These are phyloP conservation scores for Volvox reticuliferus DNA, from an alignment of 139 green algal species.

Conservation along the genomic window DNA sequence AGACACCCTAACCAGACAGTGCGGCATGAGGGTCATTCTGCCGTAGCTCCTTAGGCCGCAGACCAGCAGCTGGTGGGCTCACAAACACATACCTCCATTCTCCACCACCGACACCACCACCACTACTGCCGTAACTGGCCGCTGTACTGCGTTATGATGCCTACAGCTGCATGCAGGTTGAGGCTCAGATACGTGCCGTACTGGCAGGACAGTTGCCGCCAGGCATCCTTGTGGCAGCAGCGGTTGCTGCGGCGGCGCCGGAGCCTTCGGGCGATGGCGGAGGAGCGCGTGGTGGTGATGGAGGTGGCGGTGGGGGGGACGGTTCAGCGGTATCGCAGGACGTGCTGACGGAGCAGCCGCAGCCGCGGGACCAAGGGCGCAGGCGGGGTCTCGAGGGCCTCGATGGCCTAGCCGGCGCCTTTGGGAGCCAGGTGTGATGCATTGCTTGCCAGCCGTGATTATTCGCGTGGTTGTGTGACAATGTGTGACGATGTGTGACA, in stretches of 20 bases:
- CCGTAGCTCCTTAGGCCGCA: too few relatives aligned
- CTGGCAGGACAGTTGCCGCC: background rate
- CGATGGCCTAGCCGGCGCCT: background rate
- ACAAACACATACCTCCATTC: background rate
- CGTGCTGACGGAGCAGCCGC: background rate
- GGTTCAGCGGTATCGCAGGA: background rate
- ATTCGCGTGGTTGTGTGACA: too few relatives aligned
- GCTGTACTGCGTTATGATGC: background rate
- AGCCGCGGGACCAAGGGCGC: background rate
- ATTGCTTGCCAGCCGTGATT: too few relatives aligned
- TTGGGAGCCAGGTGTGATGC: constrained; percentile 22
- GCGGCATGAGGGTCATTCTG: too few relatives aligned
- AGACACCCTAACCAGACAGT: too few relatives aligned
- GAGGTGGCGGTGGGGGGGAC: background rate
- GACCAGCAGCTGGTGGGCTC: too few relatives aligned
- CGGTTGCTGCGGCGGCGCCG: background rate
- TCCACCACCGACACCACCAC: background rate
- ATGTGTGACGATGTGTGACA: too few relatives aligned
- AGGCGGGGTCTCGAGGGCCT: background rate
- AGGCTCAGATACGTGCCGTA: background rate
- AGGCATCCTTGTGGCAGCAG: background rate
- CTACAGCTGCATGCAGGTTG: constrained; percentile 17
- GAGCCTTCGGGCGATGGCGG: background rate
- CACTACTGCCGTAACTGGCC: background rate
- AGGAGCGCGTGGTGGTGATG: background rate